Base-by-base conservation (phyloP, 2,329 filamentous ascomycete genomes). In the Sporothrix schenckii region DNA sequence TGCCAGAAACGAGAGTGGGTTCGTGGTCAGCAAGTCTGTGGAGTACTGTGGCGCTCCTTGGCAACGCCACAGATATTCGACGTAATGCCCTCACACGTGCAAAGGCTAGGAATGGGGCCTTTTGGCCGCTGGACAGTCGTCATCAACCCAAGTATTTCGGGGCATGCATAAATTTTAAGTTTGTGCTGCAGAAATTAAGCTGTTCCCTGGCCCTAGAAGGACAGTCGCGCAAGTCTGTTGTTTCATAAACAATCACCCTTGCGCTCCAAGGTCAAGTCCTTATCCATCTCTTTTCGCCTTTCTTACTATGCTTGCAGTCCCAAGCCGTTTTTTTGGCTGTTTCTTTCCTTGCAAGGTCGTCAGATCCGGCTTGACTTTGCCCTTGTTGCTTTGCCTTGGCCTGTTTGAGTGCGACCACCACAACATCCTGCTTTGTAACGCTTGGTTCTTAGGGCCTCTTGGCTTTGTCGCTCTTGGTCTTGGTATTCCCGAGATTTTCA, bases 381-480 rank as follows among this genome's bases (percentile, higher is more conserved):
- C 44, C 63, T 49, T 5, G 41, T 11, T 11, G 11, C 24, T 30
- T 30, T 66, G 27, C n/a, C 49, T 66, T 66, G 27, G 41, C n/a
- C 21, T 19, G 34, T 66, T 16, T 2, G 34, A 49, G 41, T 7
- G 41, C 7, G 44, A 10, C 41, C 41, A 49, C 49, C 60, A 34
- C 60, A 65, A 21, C 44, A 50, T 11, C 61, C 19, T 16, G 27
- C 61, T 41, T 16, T 11, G 49, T 60, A 24, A 34, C 50, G 4
- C 34, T 58, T 68, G 66, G 21, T 50, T 58, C 39, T 49, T 61
- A 56, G 44, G 44, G 66, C 54, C 54, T 61, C 52, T 60, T 68
- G 39, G 41, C 58, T 47, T 68, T 67, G 65, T 54, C 34, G 53
- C 52, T 49, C 41, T 21, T 39, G 16, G 9, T 68, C 65, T 66